Percentiles rank a stretch among this genome's conserved stretches.
These are phyloP conservation scores for Ceratonia siliqua DNA, from an alignment of 306 rosid genomes.

Conservation along the genomic window DNA sequence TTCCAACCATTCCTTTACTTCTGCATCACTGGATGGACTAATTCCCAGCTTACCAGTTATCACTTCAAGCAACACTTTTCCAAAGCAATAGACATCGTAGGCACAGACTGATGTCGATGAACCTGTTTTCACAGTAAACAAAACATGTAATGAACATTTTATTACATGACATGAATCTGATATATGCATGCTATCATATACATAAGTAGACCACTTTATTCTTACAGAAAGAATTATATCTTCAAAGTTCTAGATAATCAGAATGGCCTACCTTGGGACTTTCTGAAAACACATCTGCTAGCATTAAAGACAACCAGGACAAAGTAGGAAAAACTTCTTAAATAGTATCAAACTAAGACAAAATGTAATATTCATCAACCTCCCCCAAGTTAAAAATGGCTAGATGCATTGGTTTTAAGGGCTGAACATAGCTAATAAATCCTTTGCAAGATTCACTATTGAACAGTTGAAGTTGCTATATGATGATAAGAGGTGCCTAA, in stretches of 20 bases:
- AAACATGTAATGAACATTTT: constrained; percentile 8
- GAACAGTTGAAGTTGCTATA: not conserved
- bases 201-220: not conserved
- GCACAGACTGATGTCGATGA: constrained; percentile 66
- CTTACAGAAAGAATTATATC: not conserved
- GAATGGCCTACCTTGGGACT: not conserved
- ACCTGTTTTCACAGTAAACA: constrained; percentile 57
- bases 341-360: not conserved
- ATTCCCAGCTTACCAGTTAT: constrained; percentile 86
- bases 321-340: not conserved
- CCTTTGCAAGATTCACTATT: not conserved
- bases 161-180: not conserved
- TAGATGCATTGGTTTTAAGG: not conserved
- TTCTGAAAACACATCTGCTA: not conserved
- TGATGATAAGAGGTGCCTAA: not conserved
- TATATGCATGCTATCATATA: not conserved
- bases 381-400: not conserved
- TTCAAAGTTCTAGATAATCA: not conserved
- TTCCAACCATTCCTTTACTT: constrained; percentile 64
- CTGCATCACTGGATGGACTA: constrained; percentile 63
- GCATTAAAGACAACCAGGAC: not conserved
- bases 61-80: constrained; percentile 87
- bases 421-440: not conserved
- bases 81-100: constrained; percentile 90
- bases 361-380: not conserved